Conservation (phyloP, 208 protist genomes). For the Crithidia thermophila region DNA sequence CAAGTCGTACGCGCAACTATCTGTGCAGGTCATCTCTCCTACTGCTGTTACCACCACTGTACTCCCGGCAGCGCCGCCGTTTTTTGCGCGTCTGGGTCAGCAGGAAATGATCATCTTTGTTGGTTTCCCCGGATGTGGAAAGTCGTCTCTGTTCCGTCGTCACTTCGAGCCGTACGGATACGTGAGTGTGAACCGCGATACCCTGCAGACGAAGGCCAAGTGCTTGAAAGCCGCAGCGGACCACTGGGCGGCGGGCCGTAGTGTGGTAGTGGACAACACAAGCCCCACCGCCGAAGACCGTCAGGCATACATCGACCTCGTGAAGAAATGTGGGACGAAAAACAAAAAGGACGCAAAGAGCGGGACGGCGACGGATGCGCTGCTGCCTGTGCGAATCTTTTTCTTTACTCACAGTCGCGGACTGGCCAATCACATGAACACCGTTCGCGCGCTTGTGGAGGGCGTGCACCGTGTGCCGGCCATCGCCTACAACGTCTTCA, state of each 20-base stretch:
- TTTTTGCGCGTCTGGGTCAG: slow-evolving; percentile 11
- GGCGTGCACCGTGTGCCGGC: slow-evolving; percentile 38
- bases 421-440: slow-evolving; percentile 84
- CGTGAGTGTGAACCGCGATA: slow-evolving; percentile 77
- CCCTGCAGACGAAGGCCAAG: slow-evolving; percentile 69
- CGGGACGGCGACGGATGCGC: not conserved
- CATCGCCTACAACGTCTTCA: slow-evolving; percentile 66
- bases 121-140: slow-evolving; percentile 88
- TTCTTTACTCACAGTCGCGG: slow-evolving; percentile 51
- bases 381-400: slow-evolving; percentile 74
- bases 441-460: slow-evolving; percentile 49
- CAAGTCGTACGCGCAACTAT: slow-evolving; percentile 46
- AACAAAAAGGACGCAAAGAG: not conserved
- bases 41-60: slow-evolving; percentile 2
- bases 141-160: slow-evolving; percentile 88
- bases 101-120: slow-evolving; percentile 91
- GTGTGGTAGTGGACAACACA: slow-evolving; percentile 93
- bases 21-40: slow-evolving; percentile 28
- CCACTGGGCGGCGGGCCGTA: slow-evolving; percentile 55
- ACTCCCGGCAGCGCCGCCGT: slow-evolving; percentile 23
- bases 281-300: slow-evolving; percentile 68
- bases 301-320: slow-evolving; percentile 62
- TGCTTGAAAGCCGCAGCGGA: slow-evolving; percentile 51
- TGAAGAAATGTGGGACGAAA: too few species aligned
- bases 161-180: slow-evolving; percentile 87